Conservation (phyloP, 1,284 basidiomycete species). For the Takashimella tepidaria region DNA sequence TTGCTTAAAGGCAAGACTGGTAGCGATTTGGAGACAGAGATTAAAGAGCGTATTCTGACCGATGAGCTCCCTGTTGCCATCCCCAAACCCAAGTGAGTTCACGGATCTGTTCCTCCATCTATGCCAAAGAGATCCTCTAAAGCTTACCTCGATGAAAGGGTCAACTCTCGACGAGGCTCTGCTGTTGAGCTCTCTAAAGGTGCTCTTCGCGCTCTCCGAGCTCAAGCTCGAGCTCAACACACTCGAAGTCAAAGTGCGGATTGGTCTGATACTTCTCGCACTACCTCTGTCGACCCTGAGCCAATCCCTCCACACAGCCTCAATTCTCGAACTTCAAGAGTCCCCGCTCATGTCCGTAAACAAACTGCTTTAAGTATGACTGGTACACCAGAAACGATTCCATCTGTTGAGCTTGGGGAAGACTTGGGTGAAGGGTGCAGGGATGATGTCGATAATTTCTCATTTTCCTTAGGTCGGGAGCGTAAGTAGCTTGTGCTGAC, state of each 20-base stretch:
- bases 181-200: not conserved
- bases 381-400: not conserved
- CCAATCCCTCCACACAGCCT: not conserved
- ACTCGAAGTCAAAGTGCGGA: constrained; percentile 7
- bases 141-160: too few species aligned
- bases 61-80: not conserved
- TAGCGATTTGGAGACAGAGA: constrained; percentile 60
- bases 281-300: not conserved
- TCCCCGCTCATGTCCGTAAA: not conserved
- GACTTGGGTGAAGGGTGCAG: not conserved
- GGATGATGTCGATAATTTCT: not conserved
- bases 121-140: too few species aligned
- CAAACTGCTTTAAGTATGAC: not conserved
- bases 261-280: not conserved
- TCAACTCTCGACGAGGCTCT: not conserved
- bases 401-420: not conserved
- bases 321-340: not conserved
- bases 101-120: constrained; percentile 1
- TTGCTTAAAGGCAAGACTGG: constrained; percentile 69
- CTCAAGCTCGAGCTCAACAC: constrained; percentile 24
- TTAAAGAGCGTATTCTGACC: constrained; percentile 50
- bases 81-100: not conserved
- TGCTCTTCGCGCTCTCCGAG: constrained; percentile 1
- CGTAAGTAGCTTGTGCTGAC: not conserved
- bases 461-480: not conserved